Evolutionary conservation across 805 yeast genomes (phyloP), one percentile per base, ranked within the genome.

Genomic region (Ogataea minuta): DNA sequence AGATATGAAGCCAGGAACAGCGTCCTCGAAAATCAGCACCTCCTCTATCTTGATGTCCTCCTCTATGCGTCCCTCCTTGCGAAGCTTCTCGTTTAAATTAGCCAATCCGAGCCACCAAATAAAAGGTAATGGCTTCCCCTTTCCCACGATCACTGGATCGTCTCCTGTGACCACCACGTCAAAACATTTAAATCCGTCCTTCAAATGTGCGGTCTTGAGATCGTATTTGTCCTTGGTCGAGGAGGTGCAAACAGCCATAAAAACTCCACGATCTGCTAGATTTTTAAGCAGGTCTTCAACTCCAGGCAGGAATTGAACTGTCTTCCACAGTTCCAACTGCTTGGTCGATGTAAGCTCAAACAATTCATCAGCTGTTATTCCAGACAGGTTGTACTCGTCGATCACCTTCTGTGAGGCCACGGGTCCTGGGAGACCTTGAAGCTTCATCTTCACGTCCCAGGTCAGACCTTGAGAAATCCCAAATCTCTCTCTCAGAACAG

Each of bases 121-220:
- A 59, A 90, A 95, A 2, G 99, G 99, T 43, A 71, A 70, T 10
- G 99, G 99, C 60, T 93, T 93, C 5, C 99, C 98, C 46, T 81
- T 74, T 3, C 96, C 98, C 11, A 67, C 70, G 41, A 93, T 78
- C 30, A 95, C 74, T 24, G 77, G 67, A 56, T 93, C 93, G 65
- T 93, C 99, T 5, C 98, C 98, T 1, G 91, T 83, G 24, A 91
- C 84, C 14, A 84, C 69, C 48, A 61, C 62, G 10, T 71, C 69
- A 55, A 93, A 93, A 23, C 73, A 57, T 2, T 72, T 72, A 50
- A 87, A 85, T 1, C 80, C 78, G 2, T 45, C 44, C 15, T 65
- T 60, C 34, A 89, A 68, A 57, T 86, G 91, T 6, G 59, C 67
- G 0, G 97, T 90, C 60, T 93, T 93, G 41, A 76, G 65, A n/a